Evolutionary conservation across 2,329 filamentous ascomycete genomes (phyloP).

Genomic region (Pseudogymnoascus sp.): DNA sequence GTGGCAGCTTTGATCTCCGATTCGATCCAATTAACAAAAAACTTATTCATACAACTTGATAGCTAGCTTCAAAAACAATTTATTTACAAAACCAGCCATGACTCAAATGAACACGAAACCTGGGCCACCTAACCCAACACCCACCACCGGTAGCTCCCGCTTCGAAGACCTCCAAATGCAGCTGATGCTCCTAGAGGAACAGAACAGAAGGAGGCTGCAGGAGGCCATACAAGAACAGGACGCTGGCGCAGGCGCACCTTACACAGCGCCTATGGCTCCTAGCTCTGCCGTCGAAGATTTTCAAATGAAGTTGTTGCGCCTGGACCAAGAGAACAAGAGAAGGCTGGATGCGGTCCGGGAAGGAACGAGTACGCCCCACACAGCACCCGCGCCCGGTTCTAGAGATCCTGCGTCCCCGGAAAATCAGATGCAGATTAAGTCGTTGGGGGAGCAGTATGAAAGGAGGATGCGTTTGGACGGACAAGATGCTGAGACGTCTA

Average conservation of each 20-base stretch:
- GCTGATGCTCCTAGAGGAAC: conserved; percentile 78
- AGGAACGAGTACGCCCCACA: conserved; percentile 30
- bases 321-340: conserved; percentile 86
- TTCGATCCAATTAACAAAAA: not conserved
- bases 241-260: not conserved
- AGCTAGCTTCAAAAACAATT: not conserved
- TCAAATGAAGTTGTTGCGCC: conserved; percentile 81
- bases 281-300: conserved; percentile 83
- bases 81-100: not conserved
- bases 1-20: not conserved
- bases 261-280: conserved; percentile 33
- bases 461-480: conserved; percentile 78
- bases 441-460: conserved; percentile 82
- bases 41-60: not conserved
- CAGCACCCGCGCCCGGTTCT: too few species aligned
- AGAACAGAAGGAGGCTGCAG: conserved; percentile 79
- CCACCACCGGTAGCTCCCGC: conserved; percentile 57
- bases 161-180: conserved; percentile 88
- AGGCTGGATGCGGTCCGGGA: conserved; percentile 75
- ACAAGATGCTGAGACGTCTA: conserved; percentile 68
- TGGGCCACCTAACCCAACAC: not conserved
- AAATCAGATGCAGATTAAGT: conserved; percentile 85
- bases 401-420: conserved; percentile 36
- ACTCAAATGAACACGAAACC: not conserved
- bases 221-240: conserved; percentile 73